Evolutionary conservation across 2,329 filamentous ascomycete species (phyloP).

Genomic region (Botrytis deweyae): DNA sequence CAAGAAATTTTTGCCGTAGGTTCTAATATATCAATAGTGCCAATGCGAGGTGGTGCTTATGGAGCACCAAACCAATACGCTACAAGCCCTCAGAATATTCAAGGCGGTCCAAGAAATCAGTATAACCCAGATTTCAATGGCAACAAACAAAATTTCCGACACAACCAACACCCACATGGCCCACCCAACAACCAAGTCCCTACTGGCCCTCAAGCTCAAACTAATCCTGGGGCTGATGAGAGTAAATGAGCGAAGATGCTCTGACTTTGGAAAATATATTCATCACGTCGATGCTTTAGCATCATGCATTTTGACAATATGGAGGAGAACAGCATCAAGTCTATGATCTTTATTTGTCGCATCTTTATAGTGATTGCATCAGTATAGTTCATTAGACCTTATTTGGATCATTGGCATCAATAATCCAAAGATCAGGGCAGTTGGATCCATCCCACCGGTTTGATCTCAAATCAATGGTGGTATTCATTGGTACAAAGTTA

Average conservation of each 20-base stretch:
- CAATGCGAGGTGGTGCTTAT: slow-evolving; percentile 57
- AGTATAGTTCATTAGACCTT: slow-evolving; percentile 32
- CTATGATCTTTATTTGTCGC: slow-evolving; percentile 29
- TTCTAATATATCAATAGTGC: slow-evolving; percentile 50
- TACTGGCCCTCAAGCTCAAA: slow-evolving; percentile 42
- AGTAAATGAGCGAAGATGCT: slow-evolving; percentile 45
- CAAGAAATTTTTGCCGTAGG: slow-evolving; percentile 36
- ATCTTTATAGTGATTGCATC: slow-evolving; percentile 37
- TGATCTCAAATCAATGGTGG: slow-evolving; percentile 24
- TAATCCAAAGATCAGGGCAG: slow-evolving; percentile 28
- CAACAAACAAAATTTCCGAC: slow-evolving; percentile 50
- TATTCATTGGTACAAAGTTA: slow-evolving; percentile 32
- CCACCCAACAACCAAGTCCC: slow-evolving; percentile 42
- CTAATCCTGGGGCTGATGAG: slow-evolving; percentile 47
- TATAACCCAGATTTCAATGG: slow-evolving; percentile 58
- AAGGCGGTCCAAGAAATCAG: slow-evolving; percentile 53
- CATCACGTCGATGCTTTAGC: slow-evolving; percentile 37
- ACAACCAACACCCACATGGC: slow-evolving; percentile 43
- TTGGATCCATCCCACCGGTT: slow-evolving; percentile 22
- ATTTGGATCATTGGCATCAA: slow-evolving; percentile 30
- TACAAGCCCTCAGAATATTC: slow-evolving; percentile 57
- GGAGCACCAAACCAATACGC: slow-evolving; percentile 62
- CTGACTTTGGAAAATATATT: slow-evolving; percentile 24
- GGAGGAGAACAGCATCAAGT: slow-evolving; percentile 29
- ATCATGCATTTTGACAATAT: slow-evolving; percentile 34